Evolutionary conservation across 1,284 basidiomycete genomes (phyloP).

Genomic region (Exobasidium rhododendri): DNA sequence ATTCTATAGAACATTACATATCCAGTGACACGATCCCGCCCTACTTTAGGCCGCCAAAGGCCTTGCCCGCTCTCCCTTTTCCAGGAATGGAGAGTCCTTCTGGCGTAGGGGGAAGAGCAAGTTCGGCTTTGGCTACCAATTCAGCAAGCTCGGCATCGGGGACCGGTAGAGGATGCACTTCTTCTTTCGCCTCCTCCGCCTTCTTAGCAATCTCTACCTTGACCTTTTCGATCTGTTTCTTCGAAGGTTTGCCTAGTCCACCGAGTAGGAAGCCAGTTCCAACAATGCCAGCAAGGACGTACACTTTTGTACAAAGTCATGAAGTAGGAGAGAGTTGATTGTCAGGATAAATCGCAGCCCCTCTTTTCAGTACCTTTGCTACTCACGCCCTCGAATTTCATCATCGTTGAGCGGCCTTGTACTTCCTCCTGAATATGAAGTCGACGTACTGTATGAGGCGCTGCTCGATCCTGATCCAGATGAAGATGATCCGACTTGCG

Average conservation of each 20-base stretch:
- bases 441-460: slow-evolving; percentile 9
- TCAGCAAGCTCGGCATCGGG: neutral
- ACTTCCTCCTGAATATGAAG: slow-evolving; percentile 7
- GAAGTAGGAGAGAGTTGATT: neutral
- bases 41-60: neutral
- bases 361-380: neutral
- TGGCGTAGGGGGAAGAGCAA: neutral
- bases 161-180: neutral
- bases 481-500: neutral
- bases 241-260: slow-evolving; percentile 52
- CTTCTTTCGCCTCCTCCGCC: neutral
- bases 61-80: neutral
- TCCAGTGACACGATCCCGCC: too few relatives aligned
- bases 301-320: slow-evolving; percentile 46
- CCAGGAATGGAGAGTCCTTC: neutral
- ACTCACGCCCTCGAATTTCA: slow-evolving; percentile 54
- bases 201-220: slow-evolving; percentile 10
- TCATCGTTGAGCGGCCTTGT: slow-evolving; percentile 59
- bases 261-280: slow-evolving; percentile 61
- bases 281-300: slow-evolving; percentile 61
- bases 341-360: slow-evolving; percentile 49
- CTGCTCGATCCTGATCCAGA: neutral
- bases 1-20: too few relatives aligned
- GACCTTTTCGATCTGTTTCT: slow-evolving; percentile 5
- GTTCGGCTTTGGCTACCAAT: neutral